phyloP scores from a whole-genome alignment of 2,329 filamentous ascomycete species.

The Diaporthe australafricana region DNA sequence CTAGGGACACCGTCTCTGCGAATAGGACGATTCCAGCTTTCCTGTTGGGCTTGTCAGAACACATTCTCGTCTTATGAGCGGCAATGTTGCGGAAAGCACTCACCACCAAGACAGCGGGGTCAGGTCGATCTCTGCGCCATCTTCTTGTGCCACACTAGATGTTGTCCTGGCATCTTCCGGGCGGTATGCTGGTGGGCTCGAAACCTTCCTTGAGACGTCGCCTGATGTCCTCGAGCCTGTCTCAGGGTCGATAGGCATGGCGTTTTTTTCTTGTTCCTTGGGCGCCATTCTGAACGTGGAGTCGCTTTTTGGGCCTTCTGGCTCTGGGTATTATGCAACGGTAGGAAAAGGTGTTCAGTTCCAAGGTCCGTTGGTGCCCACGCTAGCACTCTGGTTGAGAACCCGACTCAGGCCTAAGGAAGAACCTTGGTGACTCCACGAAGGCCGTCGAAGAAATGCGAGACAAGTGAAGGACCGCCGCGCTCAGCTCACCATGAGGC shows the following conservation, averaged over 20 bases:
- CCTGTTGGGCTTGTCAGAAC: constrained; percentile 44
- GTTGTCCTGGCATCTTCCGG: constrained; percentile 27
- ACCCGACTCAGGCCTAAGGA: background rate
- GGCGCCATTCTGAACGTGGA: constrained; percentile 2
- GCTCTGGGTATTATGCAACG: background rate
- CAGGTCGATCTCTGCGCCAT: constrained; percentile 35
- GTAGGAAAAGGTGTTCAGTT: background rate
- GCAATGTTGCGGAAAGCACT: background rate
- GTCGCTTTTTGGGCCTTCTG: background rate
- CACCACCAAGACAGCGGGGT: constrained; percentile 36
- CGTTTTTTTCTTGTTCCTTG: constrained; percentile 23
- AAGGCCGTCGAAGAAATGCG: background rate
- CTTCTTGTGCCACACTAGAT: constrained; percentile 35
- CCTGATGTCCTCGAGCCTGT: constrained; percentile 26
- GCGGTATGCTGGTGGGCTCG: constrained; percentile 20
- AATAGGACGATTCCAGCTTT: constrained; percentile 58
- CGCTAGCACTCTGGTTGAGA: constrained; percentile 21
- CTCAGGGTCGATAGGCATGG: constrained; percentile 24
- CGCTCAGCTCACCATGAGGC: constrained; percentile 16
- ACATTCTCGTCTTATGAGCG: background rate
- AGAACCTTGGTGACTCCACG: background rate
- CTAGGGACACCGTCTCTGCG: constrained; percentile 59
- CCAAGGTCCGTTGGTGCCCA: constrained; percentile 6
- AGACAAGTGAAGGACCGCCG: background rate
- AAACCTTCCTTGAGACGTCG: constrained; percentile 11